Conservation (phyloP, 352 stramenopile genomes). For the Globisporangium cederbergense region DNA sequence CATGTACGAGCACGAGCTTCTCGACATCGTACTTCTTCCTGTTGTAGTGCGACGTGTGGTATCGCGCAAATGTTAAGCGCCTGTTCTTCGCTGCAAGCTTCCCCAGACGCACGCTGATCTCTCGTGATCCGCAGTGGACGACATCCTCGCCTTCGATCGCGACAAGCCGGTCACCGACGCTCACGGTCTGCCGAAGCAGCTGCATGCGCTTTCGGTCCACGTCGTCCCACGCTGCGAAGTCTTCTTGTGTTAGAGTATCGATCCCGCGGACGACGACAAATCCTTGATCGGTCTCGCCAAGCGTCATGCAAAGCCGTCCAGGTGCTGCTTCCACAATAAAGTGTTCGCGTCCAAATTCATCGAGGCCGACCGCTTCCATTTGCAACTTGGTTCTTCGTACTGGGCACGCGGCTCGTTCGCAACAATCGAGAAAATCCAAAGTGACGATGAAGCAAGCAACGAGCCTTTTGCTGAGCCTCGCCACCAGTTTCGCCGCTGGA, state of each 20-base stretch:
- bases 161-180: constrained; percentile 46
- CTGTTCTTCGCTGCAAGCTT: constrained; percentile 39
- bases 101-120: constrained; percentile 41
- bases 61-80: constrained; percentile 47
- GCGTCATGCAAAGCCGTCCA: constrained; percentile 48
- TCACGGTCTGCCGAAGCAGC: constrained; percentile 29
- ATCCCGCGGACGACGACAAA: constrained; percentile 46
- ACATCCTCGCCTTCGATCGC: constrained; percentile 47
- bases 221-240: constrained; percentile 31
- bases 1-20: constrained; percentile 41
- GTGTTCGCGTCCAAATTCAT: constrained; percentile 47
- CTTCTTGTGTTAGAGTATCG: constrained; percentile 20
- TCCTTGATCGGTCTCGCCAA: constrained; percentile 42
- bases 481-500: not conserved
- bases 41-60: constrained; percentile 27
- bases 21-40: constrained; percentile 43
- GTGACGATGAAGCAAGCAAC: constrained; percentile 7
- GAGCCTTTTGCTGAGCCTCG: not conserved
- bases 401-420: not conserved
- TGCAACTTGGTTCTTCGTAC: not conserved
- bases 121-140: constrained; percentile 33
- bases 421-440: constrained; percentile 14
- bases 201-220: constrained; percentile 30
- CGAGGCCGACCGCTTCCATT: constrained; percentile 31
- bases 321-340: constrained; percentile 43